Conservation (phyloP, 805 yeast species). For the Isabelozyma rhagii region DNA sequence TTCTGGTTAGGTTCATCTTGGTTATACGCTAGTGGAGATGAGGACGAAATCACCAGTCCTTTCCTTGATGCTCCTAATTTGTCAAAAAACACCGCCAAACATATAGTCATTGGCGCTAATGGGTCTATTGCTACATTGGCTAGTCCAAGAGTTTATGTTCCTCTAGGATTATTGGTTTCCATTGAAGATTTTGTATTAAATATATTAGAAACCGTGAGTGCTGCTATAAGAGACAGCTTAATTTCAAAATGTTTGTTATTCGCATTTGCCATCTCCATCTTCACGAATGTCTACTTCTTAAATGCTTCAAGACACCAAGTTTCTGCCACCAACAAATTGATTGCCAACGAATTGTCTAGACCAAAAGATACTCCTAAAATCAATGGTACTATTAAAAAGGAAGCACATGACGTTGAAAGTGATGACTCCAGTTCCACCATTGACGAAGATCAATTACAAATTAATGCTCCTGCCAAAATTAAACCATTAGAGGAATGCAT, state of each 20-base stretch:
- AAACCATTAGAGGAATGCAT: conserved; percentile 65
- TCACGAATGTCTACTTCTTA: conserved; percentile 79
- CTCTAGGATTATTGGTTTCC: conserved; percentile 52
- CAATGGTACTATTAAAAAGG: neutral
- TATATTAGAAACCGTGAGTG: conserved; percentile 53
- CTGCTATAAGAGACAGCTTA: conserved; percentile 74
- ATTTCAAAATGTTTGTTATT: conserved; percentile 75
- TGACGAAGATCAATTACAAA: conserved; percentile 18
- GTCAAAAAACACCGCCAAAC: conserved; percentile 40
- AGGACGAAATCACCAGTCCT: conserved; percentile 3
- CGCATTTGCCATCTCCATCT: conserved; percentile 69
- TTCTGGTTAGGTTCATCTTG: conserved; percentile 71
- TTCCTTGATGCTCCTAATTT: conserved; percentile 22
- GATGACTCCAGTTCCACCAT: conserved; percentile 24
- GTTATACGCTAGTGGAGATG: conserved; percentile 39
- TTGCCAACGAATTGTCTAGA: conserved; percentile 35
- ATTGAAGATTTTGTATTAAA: conserved; percentile 59
- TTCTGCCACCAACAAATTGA: conserved; percentile 37
- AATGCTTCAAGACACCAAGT: conserved; percentile 78
- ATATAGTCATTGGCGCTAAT: conserved; percentile 42
- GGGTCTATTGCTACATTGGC: conserved; percentile 58
- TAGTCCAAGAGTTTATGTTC: conserved; percentile 56
- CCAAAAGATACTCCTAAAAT: conserved; percentile 14
- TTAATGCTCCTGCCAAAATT: conserved; percentile 15
- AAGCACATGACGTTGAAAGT: conserved; percentile 7